A percentile compares a stretch with the other conserved stretches of the same genome.
Evolutionary conservation across 495 filamentous ascomycete genomes (phyloP).

Genomic region (Xylaria grammica): DNA sequence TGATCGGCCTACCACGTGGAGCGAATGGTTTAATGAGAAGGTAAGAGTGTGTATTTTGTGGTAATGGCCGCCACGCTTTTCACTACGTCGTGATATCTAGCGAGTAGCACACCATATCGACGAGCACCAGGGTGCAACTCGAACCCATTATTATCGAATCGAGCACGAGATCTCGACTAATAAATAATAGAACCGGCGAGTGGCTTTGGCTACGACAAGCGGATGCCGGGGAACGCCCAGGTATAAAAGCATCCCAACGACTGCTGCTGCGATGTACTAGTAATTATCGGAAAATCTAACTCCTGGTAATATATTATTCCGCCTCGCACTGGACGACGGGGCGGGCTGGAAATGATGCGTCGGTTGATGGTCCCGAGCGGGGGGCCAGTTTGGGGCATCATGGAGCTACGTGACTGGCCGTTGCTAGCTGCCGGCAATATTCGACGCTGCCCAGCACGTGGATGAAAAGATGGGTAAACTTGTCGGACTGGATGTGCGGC

Average conservation of each 20-base stretch:
- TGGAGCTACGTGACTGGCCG: not conserved
- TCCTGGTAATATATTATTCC: not conserved
- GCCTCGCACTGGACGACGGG: not conserved
- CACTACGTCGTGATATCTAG: no score
- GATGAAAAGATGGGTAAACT: constrained; percentile 7
- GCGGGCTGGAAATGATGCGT: constrained; percentile 8
- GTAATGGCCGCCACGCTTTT: no score
- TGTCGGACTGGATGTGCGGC: not conserved
- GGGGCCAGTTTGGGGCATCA: constrained; percentile 1
- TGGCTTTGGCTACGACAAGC: no score
- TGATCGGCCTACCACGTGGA: not conserved
- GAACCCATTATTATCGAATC: no score
- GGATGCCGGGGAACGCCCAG: no score
- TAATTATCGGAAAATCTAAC: not conserved
- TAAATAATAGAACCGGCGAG: no score
- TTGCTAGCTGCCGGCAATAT: constrained; percentile 10
- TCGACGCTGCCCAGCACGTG: constrained; percentile 1
- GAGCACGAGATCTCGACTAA: no score
- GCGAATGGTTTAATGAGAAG: not conserved
- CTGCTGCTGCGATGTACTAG: not conserved
- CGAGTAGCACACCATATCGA: no score
- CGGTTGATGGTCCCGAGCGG: constrained; percentile 5
- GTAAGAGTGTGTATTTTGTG: no score
- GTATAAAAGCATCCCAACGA: no score
- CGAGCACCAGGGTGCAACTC: no score